Conservation (phyloP, 75 land plant genomes). For the Pinus tabuliformis region DNA sequence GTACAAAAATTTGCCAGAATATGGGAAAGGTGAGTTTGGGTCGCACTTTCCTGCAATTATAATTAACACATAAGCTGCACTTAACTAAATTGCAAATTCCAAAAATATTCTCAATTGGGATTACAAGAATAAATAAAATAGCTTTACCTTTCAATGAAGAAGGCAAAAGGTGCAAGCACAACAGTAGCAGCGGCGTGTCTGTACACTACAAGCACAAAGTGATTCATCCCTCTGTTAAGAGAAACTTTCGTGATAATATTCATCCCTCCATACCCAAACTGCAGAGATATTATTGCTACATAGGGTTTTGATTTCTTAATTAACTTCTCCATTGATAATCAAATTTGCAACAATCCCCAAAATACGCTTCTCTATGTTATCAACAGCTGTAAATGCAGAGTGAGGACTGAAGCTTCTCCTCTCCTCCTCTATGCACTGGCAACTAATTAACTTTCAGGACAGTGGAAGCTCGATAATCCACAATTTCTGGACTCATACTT, state of each 20-base stretch:
- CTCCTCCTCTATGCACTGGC: too few species aligned
- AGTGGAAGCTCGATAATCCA: too few species aligned
- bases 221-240: conserved; percentile 25
- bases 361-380: too few species aligned
- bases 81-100: too few species aligned
- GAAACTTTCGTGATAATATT: conserved; percentile 21
- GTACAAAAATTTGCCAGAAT: conserved; percentile 4
- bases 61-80: too few species aligned
- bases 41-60: conserved; percentile 2
- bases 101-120: too few species aligned
- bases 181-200: conserved; percentile 19
- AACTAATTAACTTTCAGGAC: too few species aligned
- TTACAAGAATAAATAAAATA: too few species aligned
- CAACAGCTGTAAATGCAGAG: too few species aligned
- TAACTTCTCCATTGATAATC: background rate
- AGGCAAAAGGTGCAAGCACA: conserved; percentile 30
- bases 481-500: too few species aligned
- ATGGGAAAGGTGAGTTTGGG: background rate
- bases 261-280: conserved; percentile 18
- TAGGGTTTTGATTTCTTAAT: conserved; percentile 9
- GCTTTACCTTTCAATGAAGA: conserved; percentile 28
- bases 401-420: too few species aligned
- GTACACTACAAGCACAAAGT: conserved; percentile 24
- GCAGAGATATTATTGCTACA: conserved; percentile 10
- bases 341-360: background rate